Base-by-base conservation (phyloP, 2,329 filamentous ascomycete species). In the Alternaria panax region DNA sequence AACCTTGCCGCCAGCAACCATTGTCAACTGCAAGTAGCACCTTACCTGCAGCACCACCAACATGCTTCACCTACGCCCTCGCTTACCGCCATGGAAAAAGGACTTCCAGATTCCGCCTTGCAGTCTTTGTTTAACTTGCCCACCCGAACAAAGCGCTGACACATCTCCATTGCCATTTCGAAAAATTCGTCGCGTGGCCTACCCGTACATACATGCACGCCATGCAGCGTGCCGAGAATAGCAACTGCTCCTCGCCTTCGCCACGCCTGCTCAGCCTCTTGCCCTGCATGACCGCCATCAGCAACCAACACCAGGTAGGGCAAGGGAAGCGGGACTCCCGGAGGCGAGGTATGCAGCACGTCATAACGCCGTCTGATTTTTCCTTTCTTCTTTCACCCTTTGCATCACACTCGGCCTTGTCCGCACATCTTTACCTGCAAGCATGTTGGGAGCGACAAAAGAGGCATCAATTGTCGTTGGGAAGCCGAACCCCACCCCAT, bases 141-240 rank as follows among this genome's bases (percentile, higher is more conserved):
- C 2, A 36, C 22, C 25, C 41, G 55, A 47, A 50, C 58, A 57
- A 51, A 32, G 14, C 38, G 50, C 45, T 30, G 27, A 51, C 52
- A 51, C 51, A 50, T 55, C 38, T 45, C 30, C 45, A 28, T 30
- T 30, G 38, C 20, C 38, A 40, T 52, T 18, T 30, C 14, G 27
- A 34, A 20, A 42, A 51, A 38, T 27, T 41, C 32, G 38, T 52
- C 50, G 45, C 41, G 53, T 47, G 45, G 41, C 54, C 34, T 51
- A 20, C 22, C 38, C 22, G 46, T 25, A 28, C 25, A 36, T n/a
- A 48, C 24, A 34, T 27, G 38, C 52, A 47, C 47, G 41, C 11
- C 51, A 63, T 57, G 56, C 63, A 59, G 20, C 51, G 18, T 57
- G 57, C 63, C 63, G 61, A 66, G 55, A 66, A 66, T 62, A 64